phyloP scores from a whole-genome alignment of 345 rosid genomes.

The Hypericum perforatum region DNA sequence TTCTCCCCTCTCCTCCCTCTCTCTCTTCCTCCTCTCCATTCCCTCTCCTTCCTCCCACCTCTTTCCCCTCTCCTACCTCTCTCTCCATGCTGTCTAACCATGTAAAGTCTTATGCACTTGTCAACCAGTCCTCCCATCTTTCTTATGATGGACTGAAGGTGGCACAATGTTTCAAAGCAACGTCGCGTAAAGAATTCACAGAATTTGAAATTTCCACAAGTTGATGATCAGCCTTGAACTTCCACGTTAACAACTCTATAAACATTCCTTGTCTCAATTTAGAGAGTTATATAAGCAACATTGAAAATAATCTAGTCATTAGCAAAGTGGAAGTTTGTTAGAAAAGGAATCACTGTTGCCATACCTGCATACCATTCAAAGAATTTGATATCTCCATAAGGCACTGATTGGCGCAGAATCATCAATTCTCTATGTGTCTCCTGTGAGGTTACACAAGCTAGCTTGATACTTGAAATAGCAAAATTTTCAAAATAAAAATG shows the following conservation, averaged over 20 bases:
- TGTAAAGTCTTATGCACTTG: conserved; percentile 43
- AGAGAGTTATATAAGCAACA: conserved; percentile 1
- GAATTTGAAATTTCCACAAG: conserved; percentile 49
- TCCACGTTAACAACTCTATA: conserved; percentile 53
- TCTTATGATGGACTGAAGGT: conserved; percentile 47
- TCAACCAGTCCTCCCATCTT: conserved; percentile 80
- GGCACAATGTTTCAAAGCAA: conserved; percentile 38
- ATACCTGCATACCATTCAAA: conserved; percentile 65
- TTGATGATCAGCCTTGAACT: conserved; percentile 57
- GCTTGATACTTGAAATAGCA: neutral
- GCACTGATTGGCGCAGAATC: conserved; percentile 43
- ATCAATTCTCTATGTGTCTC: conserved; percentile 41
- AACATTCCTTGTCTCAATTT: conserved; percentile 37
- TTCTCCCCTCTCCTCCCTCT: too few relatives aligned
- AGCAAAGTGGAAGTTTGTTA: neutral
- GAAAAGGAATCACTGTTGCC: conserved; percentile 1
- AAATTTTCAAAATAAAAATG: too few relatives aligned
- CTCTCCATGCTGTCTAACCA: conserved; percentile 44
- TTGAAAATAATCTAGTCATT: neutral
- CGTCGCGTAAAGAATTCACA: conserved; percentile 29
- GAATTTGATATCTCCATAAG: conserved; percentile 55
- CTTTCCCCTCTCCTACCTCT: too few relatives aligned
- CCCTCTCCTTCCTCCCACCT: too few relatives aligned
- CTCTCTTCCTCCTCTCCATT: too few relatives aligned
- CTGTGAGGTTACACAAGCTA: conserved; percentile 21